Base-by-base conservation (phyloP, 2,329 filamentous ascomycete species). In the Venturiaceae sp. region DNA sequence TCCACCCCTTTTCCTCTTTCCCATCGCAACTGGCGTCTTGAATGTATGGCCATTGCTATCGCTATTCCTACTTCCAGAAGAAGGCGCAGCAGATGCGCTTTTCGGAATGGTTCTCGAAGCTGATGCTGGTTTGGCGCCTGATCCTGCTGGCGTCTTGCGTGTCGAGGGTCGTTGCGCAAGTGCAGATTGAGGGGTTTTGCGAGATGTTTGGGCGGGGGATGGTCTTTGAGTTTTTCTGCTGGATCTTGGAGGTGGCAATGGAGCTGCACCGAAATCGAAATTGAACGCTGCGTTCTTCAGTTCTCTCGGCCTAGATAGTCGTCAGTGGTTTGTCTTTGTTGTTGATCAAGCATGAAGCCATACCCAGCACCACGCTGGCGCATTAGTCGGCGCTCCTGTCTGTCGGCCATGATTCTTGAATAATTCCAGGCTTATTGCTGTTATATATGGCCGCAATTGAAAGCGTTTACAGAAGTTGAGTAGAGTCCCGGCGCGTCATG, bases 341-440 rank as follows among this genome's bases (percentile, higher is more conserved):
- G 61, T 73, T 58, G 68, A 65, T 60, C 55, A 28, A 44, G 16
- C 21, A 37, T 28, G 33, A 16, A 39, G 46, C 34, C 50, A 53
- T 77, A 81, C 78, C 75, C 79, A 67, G 80, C 79, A 68, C 80
- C 80, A 66, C 80, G 79, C 69, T 80, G 76, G 69, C 79, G 80
- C 77, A 81, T 79, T 66, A 77, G 76, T 66, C 75, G 75, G 66
- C 78, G 77, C 71, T 81, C 79, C 66, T 78, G 74, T 68, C 79
- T 77, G 68, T 75, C 77, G 79, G 62, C 66, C 37, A 66, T 60
- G n/a, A 33, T 34, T 26, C n/a, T n/a, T 1, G 34, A 26, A 34
- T 46, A 21, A 4, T 53, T 32, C 50, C 26, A 47, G n/a, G n/a
- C 53, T 14, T 28, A n/a, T 11, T 9, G 16, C 5, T 28, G 21